Evolutionary conservation across 2,329 filamentous ascomycete species (phyloP).

Genomic region (Ceratocystis albifundus): DNA sequence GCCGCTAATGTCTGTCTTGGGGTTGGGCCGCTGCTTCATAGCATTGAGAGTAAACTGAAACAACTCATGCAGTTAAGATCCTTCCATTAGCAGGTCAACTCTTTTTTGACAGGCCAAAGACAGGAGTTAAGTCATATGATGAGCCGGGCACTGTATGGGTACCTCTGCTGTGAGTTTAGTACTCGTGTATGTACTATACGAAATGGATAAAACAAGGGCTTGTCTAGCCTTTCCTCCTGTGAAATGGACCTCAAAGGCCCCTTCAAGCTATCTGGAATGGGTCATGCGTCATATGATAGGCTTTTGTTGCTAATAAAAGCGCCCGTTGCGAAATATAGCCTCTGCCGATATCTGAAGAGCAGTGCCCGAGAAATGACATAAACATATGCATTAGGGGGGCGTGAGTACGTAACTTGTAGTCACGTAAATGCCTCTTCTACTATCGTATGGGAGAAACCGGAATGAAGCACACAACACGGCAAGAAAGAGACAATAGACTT

Average conservation of each 20-base stretch:
- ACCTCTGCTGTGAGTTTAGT: background rate
- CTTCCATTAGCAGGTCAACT: background rate
- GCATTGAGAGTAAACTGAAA: background rate
- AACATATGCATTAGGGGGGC: background rate
- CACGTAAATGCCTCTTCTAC: background rate
- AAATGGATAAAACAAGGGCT: background rate
- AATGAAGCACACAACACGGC: constrained; percentile 1
- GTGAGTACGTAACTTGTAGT: background rate
- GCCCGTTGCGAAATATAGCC: background rate
- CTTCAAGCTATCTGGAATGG: background rate
- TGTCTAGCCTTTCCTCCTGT: background rate
- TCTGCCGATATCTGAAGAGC: background rate
- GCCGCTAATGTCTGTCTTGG: background rate
- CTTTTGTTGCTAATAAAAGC: background rate
- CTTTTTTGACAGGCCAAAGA: constrained; percentile 6
- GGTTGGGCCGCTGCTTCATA: background rate
- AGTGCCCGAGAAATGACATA: background rate
- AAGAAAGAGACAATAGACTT: constrained; percentile 1
- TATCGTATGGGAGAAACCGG: constrained; percentile 18
- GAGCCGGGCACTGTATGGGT: background rate
- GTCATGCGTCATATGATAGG: background rate
- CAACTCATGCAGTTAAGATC: background rate
- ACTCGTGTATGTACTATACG: background rate
- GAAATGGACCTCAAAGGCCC: background rate
- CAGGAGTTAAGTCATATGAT: background rate